phyloP scores from a whole-genome alignment of 768 basidiomycete species.

The Serpula lacrymans region DNA sequence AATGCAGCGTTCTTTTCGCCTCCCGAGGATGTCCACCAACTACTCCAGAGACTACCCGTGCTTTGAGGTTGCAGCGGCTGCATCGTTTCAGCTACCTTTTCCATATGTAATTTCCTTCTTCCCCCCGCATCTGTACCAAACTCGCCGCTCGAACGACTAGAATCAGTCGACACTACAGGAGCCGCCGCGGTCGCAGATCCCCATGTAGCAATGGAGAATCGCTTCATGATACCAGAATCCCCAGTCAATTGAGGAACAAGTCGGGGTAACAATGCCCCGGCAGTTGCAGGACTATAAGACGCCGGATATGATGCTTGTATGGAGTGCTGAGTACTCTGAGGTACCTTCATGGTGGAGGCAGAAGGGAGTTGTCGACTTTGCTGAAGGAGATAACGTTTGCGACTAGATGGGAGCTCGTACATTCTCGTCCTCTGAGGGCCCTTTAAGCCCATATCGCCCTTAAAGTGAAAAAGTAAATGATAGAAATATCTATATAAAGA shows the following conservation, averaged over 20 bases:
- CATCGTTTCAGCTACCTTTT: conserved; percentile 25
- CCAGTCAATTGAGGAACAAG: conserved; percentile 77
- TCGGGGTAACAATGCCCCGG: conserved; percentile 54
- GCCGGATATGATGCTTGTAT: conserved; percentile 38
- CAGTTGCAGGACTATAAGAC: conserved; percentile 61
- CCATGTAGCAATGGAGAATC: conserved; percentile 67
- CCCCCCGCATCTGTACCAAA: conserved; percentile 22
- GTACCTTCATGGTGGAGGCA: conserved; percentile 28
- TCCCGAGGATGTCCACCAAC: conserved; percentile 73
- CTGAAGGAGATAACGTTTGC: conserved; percentile 64
- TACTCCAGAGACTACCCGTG: conserved; percentile 74
- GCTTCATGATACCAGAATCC: conserved; percentile 60
- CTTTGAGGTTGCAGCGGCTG: conserved; percentile 55
- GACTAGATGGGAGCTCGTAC: conserved; percentile 54
- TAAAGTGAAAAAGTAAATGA: conserved; percentile 7
- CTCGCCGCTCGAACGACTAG: conserved; percentile 37
- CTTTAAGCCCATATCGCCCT: conserved; percentile 79
- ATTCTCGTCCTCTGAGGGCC: conserved; percentile 64
- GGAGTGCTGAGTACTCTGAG: conserved; percentile 19
- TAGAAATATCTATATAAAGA: background rate
- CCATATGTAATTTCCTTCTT: conserved; percentile 23
- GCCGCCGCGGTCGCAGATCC: conserved; percentile 36
- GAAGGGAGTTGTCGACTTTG: conserved; percentile 47
- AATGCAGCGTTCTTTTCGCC: conserved; percentile 37
- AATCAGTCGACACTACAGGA: conserved; percentile 28